A percentile compares a stretch with the other conserved stretches of the same genome.
Evolutionary conservation across 108 stramenopile species (phyloP).

Genomic region (Aurantiochytrium sp.): DNA sequence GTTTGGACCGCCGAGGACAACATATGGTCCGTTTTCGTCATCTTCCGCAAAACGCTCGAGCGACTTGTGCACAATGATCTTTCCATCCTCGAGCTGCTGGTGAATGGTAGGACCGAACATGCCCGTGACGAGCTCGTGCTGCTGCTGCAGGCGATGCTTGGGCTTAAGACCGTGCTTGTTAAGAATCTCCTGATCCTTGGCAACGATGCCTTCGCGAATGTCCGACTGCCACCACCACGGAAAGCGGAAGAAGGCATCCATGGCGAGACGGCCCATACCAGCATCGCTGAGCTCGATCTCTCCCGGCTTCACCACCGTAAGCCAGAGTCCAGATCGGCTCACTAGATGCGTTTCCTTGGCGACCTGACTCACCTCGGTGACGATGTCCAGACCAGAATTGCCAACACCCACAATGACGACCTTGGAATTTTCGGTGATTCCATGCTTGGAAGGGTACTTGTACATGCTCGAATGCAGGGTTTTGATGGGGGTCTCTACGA

Average conservation of each 20-base stretch:
- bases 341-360: neutral
- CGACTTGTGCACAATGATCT: neutral
- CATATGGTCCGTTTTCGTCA: neutral
- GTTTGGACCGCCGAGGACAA: neutral
- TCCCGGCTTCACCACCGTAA: neutral
- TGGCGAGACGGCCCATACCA: neutral
- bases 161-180: neutral
- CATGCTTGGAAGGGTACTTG: neutral
- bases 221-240: neutral
- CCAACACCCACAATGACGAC: neutral
- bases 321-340: neutral
- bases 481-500: neutral
- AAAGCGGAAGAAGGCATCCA: neutral
- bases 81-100: neutral
- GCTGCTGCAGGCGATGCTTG: neutral
- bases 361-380: neutral
- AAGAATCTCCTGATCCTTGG: neutral
- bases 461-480: neutral
- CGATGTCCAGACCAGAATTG: neutral
- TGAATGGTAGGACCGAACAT: neutral
- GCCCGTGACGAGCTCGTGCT: neutral
- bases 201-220: neutral
- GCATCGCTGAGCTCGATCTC: neutral
- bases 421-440: neutral
- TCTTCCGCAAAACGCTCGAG: neutral